Base-by-base conservation (phyloP, 768 basidiomycete genomes). In the Amanita muscaria region DNA sequence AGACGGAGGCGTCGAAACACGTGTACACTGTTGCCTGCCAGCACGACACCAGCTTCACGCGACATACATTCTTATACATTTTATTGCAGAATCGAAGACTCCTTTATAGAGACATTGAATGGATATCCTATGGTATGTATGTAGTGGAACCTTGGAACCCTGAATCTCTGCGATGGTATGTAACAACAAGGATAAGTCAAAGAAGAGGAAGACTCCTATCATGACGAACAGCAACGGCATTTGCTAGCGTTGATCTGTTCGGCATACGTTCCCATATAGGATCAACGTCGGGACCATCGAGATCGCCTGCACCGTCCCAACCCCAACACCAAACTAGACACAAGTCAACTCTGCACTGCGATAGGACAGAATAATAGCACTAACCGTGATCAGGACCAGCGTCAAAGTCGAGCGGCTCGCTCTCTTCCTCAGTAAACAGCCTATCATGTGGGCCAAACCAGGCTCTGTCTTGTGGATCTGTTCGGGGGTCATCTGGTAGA, bases 391-490 rank as follows among this genome's bases (percentile, higher is more conserved):
- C 77, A 12, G 94, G 94, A 14, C 93, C 91, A 2, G 82, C 69
- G 15, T 68, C 59, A 64, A 98, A 98, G 2, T 77, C 70, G 30
- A 98, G 60, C 3, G 74, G 74, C 49, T 85, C 80, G 46, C 69
- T 73, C 65, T 98, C 94, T 57, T 96, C 94, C 36, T 81, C 75
- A 0, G 84, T 81, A 66, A 99, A 99, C 33, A 97, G 66, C 9
- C 94, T 73, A 56, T 99, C 94, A 59, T 99, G 94, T 0, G 94
- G 94, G 0, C 94, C 94, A 57, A 92, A 97, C 94, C 94, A 98
- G 6, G 83, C 72, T n/a, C 93, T 77, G 59, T 98, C 94, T 63
- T 99, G 94, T 11, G 94, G 94, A 58, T 99, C 94, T 23, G 90
- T 92, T 30, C 85, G 81, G 1, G 94, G 94, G 57, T 97, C 89